Percentiles rank a stretch among this genome's conserved stretches.
phyloP scores from a whole-genome alignment of 2,329 filamentous ascomycete genomes.

The Chaetomium strumarium region DNA sequence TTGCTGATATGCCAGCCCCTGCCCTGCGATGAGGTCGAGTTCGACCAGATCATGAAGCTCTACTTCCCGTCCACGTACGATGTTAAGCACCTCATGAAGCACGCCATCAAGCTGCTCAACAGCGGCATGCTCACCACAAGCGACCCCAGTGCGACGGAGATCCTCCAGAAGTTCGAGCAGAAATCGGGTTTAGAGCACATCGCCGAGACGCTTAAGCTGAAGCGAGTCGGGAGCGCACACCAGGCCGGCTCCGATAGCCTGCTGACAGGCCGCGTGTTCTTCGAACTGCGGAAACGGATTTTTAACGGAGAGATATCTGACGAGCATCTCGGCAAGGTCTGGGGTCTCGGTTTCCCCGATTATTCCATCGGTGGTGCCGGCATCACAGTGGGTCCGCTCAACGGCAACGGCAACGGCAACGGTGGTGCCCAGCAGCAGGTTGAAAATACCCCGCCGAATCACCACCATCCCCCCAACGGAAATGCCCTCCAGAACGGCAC shows the following conservation, averaged over 20 bases:
- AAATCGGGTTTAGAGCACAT: constrained; percentile 92
- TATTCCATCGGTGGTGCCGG: constrained; percentile 36
- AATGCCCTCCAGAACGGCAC: constrained; percentile 42
- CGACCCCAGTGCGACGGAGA: constrained; percentile 61
- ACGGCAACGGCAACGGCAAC: constrained; percentile 9
- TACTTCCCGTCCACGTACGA: constrained; percentile 94
- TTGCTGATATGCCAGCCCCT: constrained; percentile 77
- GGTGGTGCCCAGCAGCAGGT: constrained; percentile 13
- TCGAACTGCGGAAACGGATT: constrained; percentile 82
- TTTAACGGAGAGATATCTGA: constrained; percentile 77
- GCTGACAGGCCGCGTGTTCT: constrained; percentile 90
- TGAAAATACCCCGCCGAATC: constrained; percentile 30
- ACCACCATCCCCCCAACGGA: constrained; percentile 24
- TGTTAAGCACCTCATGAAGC: constrained; percentile 95
- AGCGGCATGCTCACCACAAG: constrained; percentile 56
- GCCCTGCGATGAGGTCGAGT: constrained; percentile 83
- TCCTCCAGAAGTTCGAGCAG: constrained; percentile 78
- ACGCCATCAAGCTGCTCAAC: constrained; percentile 66
- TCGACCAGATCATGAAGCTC: constrained; percentile 79
- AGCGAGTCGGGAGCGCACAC: constrained; percentile 80
- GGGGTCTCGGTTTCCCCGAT: constrained; percentile 77
- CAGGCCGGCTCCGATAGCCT: constrained; percentile 92
- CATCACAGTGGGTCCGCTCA: constrained; percentile 19
- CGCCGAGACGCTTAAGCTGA: constrained; percentile 85
- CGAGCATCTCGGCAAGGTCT: constrained; percentile 84